phyloP scores from a whole-genome alignment of 2,329 filamentous ascomycete genomes.

The Alternaria brassicae region DNA sequence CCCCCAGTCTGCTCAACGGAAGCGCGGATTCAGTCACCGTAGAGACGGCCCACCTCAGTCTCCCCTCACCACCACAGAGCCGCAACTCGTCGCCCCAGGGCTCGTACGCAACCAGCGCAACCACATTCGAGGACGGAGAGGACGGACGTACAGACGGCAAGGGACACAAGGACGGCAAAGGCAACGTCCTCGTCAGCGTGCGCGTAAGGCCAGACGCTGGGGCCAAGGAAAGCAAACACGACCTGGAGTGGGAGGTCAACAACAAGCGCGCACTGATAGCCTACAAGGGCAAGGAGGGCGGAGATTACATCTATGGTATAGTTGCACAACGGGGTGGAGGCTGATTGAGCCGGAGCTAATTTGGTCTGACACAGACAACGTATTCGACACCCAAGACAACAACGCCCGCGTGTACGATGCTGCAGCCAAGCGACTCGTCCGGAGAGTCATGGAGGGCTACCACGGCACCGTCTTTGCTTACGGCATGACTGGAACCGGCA shows the following conservation, averaged over 20 bases:
- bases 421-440: constrained; percentile 89
- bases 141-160: constrained; percentile 57
- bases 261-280: constrained; percentile 80
- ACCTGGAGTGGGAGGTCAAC: constrained; percentile 92
- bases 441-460: constrained; percentile 98
- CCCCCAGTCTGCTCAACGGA: constrained; percentile 80
- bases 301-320: constrained; percentile 86
- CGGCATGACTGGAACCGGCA: constrained; percentile 98
- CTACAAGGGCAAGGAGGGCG: constrained; percentile 84
- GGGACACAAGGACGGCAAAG: constrained; percentile 73
- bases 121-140: constrained; percentile 85
- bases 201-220: constrained; percentile 84
- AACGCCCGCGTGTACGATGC: constrained; percentile 96
- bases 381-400: constrained; percentile 92
- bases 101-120: constrained; percentile 87
- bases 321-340: constrained; percentile 41
- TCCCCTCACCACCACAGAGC: constrained; percentile 85
- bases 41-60: constrained; percentile 69
- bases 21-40: constrained; percentile 79
- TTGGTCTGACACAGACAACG: constrained; percentile 73
- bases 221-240: constrained; percentile 67
- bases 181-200: constrained; percentile 95
- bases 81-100: constrained; percentile 90
- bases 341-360: constrained; percentile 18
- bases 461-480: constrained; percentile 98